A percentile compares a stretch with the other conserved stretches of the same genome.
These are phyloP conservation scores for Leptomonas pyrrhocoris DNA, from an alignment of 208 protist species.

Conservation along the genomic window DNA sequence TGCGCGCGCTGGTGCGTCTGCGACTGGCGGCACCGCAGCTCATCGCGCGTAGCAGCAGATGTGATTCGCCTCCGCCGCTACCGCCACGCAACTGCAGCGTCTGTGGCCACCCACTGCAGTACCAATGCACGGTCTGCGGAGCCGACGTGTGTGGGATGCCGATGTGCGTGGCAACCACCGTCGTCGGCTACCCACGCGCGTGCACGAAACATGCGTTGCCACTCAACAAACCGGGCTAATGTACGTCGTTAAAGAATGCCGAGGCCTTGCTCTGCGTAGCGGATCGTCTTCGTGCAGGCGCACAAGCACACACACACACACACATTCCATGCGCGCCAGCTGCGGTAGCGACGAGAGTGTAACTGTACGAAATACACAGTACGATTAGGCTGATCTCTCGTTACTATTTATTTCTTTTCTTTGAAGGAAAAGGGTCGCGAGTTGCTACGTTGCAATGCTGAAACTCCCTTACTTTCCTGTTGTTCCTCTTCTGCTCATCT, in stretches of 20 bases:
- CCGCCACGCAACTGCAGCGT: slow-evolving; percentile 41
- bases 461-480: too few relatives aligned
- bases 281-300: too few relatives aligned
- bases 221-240: neutral
- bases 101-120: slow-evolving; percentile 54
- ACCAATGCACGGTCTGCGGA: slow-evolving; percentile 73
- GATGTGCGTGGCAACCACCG: slow-evolving; percentile 40
- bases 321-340: too few relatives aligned
- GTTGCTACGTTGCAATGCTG: too few relatives aligned
- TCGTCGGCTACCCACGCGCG: slow-evolving; percentile 67
- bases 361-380: too few relatives aligned
- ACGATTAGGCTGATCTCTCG: too few relatives aligned
- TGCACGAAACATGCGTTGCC: slow-evolving; percentile 35
- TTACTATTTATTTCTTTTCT: too few relatives aligned
- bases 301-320: too few relatives aligned
- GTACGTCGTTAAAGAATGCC: neutral
- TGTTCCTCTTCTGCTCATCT: too few relatives aligned
- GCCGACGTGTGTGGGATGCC: slow-evolving; percentile 66
- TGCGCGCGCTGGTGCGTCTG: slow-evolving; percentile 51
- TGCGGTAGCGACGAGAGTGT: too few relatives aligned
- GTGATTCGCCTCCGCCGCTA: neutral
- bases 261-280: too few relatives aligned
- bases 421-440: too few relatives aligned
- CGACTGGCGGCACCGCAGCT: slow-evolving; percentile 41
- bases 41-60: slow-evolving; percentile 20